phyloP scores from a whole-genome alignment of 345 rosid species.

The Geranium brycei region DNA sequence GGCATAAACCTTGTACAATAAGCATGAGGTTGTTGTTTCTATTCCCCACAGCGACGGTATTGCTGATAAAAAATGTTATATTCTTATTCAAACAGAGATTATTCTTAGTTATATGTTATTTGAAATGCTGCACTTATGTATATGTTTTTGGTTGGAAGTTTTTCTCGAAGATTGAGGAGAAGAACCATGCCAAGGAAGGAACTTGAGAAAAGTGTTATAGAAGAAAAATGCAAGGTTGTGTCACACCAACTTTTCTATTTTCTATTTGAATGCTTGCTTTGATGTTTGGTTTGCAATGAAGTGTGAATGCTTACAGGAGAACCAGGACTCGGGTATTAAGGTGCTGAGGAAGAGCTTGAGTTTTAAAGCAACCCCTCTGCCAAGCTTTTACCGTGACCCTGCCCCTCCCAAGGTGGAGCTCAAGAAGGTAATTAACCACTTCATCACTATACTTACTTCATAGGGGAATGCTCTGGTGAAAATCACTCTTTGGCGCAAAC shows the following conservation, averaged over 20 bases:
- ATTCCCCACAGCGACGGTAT: too few species aligned
- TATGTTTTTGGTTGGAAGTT: slow-evolving; percentile 16
- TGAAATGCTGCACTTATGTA: background rate
- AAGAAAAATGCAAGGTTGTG: slow-evolving; percentile 28
- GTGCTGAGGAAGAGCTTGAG: slow-evolving; percentile 25
- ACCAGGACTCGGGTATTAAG: slow-evolving; percentile 23
- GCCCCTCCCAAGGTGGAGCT: slow-evolving; percentile 26
- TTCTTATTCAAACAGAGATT: too few species aligned
- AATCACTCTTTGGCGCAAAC: too few species aligned
- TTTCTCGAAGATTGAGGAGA: slow-evolving; percentile 26
- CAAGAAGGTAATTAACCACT: slow-evolving; percentile 20
- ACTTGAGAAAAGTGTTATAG: slow-evolving; percentile 16
- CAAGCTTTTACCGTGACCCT: slow-evolving; percentile 25
- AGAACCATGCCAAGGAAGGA: slow-evolving; percentile 21
- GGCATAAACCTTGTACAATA: too few species aligned
- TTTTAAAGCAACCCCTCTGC: slow-evolving; percentile 32
- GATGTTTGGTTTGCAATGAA: background rate
- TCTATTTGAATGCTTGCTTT: slow-evolving; percentile 7
- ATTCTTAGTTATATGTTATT: background rate
- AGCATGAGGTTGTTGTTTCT: too few species aligned
- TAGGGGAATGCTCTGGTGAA: too few species aligned
- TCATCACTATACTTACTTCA: background rate
- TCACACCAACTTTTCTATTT: background rate
- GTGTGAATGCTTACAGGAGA: slow-evolving; percentile 17
- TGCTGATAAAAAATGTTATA: too few species aligned